phyloP scores from a whole-genome alignment of 768 basidiomycete species.

The Rossbeevera mucosa region DNA sequence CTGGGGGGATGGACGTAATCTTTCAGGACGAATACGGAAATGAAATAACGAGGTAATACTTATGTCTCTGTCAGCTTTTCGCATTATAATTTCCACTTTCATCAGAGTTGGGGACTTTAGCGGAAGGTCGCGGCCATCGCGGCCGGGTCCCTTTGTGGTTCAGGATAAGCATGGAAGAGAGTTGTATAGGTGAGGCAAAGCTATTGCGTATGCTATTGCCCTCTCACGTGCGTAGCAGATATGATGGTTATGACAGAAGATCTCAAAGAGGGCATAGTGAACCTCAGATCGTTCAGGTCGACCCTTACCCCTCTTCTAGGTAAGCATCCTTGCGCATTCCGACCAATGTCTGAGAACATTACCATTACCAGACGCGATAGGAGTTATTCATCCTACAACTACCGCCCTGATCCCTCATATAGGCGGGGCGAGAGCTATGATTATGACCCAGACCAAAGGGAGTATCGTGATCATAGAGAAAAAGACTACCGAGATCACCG shows the following conservation, averaged over 20 bases:
- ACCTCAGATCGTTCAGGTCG: conserved; percentile 25
- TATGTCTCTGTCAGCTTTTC: neutral
- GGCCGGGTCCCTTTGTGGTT: conserved; percentile 46
- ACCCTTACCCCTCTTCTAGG: conserved; percentile 21
- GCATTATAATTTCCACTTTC: neutral
- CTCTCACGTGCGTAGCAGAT: conserved; percentile 17
- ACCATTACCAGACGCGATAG: conserved; percentile 19
- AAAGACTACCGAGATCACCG: conserved; percentile 19
- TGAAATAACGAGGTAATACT: conserved; percentile 54
- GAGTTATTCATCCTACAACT: conserved; percentile 19
- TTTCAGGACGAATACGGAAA: conserved; percentile 64
- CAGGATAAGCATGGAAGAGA: conserved; percentile 57
- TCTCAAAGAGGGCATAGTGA: conserved; percentile 21
- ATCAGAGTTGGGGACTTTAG: conserved; percentile 52
- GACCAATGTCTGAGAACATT: conserved; percentile 7
- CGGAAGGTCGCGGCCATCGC: conserved; percentile 23
- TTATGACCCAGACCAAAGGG: conserved; percentile 19
- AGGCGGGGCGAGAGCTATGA: conserved; percentile 17
- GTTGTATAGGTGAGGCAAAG: conserved; percentile 45
- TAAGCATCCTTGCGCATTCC: conserved; percentile 8
- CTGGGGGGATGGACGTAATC: conserved; percentile 58
- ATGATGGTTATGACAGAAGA: conserved; percentile 23
- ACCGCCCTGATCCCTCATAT: conserved; percentile 24
- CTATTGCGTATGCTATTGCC: neutral
- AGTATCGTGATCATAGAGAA: conserved; percentile 20